Percentiles rank a stretch among this genome's conserved stretches.
These are phyloP conservation scores for Xenoacremonium recifei DNA, from an alignment of 2,329 filamentous ascomycete species.

Conservation along the genomic window DNA sequence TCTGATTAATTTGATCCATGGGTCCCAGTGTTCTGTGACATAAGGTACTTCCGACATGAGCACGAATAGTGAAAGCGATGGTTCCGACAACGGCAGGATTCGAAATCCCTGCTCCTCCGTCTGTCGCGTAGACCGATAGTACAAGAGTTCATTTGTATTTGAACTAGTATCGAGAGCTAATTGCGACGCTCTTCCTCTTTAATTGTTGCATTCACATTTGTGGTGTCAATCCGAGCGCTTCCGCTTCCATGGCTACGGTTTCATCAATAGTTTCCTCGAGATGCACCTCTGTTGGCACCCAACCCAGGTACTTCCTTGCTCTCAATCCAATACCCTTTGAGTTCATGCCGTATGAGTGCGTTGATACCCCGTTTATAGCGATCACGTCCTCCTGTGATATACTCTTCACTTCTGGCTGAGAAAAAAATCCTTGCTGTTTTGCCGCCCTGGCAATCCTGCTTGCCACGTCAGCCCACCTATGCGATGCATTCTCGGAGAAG, in stretches of 20 bases:
- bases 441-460: constrained; percentile 54
- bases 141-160: too few relatives aligned
- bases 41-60: too few relatives aligned
- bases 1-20: too few relatives aligned
- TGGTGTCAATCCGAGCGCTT: constrained; percentile 33
- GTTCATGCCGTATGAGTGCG: constrained; percentile 37
- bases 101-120: too few relatives aligned
- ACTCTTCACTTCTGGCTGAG: constrained; percentile 25
- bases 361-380: constrained; percentile 22
- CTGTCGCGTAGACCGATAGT: too few relatives aligned
- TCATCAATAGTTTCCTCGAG: constrained; percentile 40
- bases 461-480: constrained; percentile 62
- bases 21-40: too few relatives aligned
- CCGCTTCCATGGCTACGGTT: constrained; percentile 37
- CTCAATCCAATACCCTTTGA: constrained; percentile 42
- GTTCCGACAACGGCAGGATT: too few relatives aligned
- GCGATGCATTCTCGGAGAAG: constrained; percentile 61
- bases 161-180: too few relatives aligned
- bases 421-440: constrained; percentile 30
- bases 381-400: constrained; percentile 28
- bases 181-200: too few relatives aligned
- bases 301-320: constrained; percentile 46
- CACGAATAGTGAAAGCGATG: too few relatives aligned
- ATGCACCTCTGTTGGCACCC: constrained; percentile 36
- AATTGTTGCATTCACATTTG: too few relatives aligned